These are phyloP conservation scores for Macroventuria anomochaeta DNA, from an alignment of 2,329 filamentous ascomycete genomes.

Conservation along the genomic window DNA sequence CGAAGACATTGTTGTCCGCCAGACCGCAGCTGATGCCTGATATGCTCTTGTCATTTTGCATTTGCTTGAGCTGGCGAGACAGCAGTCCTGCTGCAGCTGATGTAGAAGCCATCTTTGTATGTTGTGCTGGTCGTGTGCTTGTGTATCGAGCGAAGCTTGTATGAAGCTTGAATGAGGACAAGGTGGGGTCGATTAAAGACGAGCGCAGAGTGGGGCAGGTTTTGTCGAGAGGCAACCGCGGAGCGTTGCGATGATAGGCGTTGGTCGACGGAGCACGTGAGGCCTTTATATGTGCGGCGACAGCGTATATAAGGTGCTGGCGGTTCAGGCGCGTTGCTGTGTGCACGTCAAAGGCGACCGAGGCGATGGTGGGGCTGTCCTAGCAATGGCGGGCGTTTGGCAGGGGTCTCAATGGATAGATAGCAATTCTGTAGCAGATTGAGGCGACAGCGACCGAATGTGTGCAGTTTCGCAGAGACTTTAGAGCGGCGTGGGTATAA, in stretches of 20 bases:
- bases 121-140: conserved; percentile 18
- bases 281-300: not conserved
- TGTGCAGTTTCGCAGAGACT: conserved; percentile 23
- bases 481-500: conserved; percentile 12
- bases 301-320: conserved; percentile 8
- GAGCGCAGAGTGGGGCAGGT: conserved; percentile 4
- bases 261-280: conserved; percentile 3
- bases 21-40: conserved; percentile 93
- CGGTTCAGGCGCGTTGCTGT: conserved; percentile 23
- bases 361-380: conserved; percentile 28
- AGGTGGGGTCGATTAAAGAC: conserved; percentile 9
- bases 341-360: conserved; percentile 19
- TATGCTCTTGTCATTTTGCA: conserved; percentile 89
- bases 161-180: conserved; percentile 7
- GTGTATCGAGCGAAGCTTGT: conserved; percentile 9
- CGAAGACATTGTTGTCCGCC: conserved; percentile 84
- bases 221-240: not conserved
- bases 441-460: conserved; percentile 15
- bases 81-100: conserved; percentile 75
- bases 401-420: conserved; percentile 11
- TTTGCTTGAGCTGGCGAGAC: conserved; percentile 86
- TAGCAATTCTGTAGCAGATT: conserved; percentile 3
- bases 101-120: conserved; percentile 42
- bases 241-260: not conserved
- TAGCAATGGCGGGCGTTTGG: conserved; percentile 10